Evolutionary conservation across 768 basidiomycete genomes (phyloP), one percentile per base, ranked within the genome.

Genomic region (Epithele typhae): DNA sequence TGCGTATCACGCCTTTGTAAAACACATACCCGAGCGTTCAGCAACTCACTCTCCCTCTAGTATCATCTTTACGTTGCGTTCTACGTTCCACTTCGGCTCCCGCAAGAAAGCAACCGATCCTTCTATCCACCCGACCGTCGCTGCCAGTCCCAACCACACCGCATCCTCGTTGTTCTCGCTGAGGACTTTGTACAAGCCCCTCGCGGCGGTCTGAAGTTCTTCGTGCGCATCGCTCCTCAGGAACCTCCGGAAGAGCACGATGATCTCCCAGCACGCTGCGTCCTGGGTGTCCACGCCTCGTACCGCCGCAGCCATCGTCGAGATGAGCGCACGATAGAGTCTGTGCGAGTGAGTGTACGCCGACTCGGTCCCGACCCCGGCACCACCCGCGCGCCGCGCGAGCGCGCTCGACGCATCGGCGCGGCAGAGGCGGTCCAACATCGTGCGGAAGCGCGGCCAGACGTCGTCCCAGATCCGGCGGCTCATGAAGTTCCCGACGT

Each of bases 401-500:
- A 95, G 68, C 0, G 92, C 90, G 41, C 68, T 90, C 15, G 70
- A 67, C 33, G 72, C 61, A 54, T 95, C 91, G 8, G 74, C 79
- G n/a, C 63, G 64, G 45, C 82, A 78, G 18, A 92, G 73, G 17
- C 68, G 71, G 2, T 62, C 64, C 32, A 97, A 66, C 47, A 96
- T 72, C 8, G 52, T 58, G 32, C 68, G 71, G 60, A 95, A 89
- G 34, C 76, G 79, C 1, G 95, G 95, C 94, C 95, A 98, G 17
- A 92, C 77, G 52, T 97, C 89, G 54, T 96, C 91, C 80, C 93
- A 87, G 25, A 98, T 76, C 45, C 87, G 73, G 25, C 80, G 72
- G 40, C 76, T 77, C 88, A 98, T 94, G 67, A 90, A 96, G 44
- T 78, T 79, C 21, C 94, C 96, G 22, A 82, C 78, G 54, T 88